These are phyloP conservation scores for Coemansia sp. DNA, from an alignment of 192 early-diverging fungal genomes.

Conservation along the genomic window DNA sequence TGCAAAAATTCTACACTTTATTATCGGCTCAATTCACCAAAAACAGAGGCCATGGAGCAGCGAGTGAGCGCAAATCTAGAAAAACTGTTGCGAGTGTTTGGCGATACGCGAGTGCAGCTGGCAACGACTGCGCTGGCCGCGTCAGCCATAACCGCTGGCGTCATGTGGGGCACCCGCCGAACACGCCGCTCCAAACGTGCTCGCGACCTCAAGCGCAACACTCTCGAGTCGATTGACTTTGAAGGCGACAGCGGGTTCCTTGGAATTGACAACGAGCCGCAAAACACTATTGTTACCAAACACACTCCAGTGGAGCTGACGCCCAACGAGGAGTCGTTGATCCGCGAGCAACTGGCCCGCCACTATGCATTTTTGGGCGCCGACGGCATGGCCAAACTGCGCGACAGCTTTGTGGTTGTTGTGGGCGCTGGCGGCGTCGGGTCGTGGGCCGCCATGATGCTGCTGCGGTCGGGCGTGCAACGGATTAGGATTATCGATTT, in stretches of 20 bases:
- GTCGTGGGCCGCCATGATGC: slow-evolving; percentile 85
- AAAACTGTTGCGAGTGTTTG: slow-evolving; percentile 26
- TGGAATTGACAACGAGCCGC: background rate
- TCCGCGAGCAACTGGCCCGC: slow-evolving; percentile 79
- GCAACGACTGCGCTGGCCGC: slow-evolving; percentile 60
- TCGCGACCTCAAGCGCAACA: slow-evolving; percentile 58
- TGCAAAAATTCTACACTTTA: slow-evolving; percentile 3
- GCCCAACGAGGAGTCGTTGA: slow-evolving; percentile 62
- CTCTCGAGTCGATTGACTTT: slow-evolving; percentile 31
- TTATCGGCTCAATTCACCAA: background rate
- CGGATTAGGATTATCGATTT: slow-evolving; percentile 91
- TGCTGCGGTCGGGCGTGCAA: slow-evolving; percentile 83
- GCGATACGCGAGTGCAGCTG: slow-evolving; percentile 45
- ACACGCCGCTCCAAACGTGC: slow-evolving; percentile 50
- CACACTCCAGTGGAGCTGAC: slow-evolving; percentile 38
- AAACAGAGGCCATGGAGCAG: background rate
- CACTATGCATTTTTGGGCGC: slow-evolving; percentile 89
- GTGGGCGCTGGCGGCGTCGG: slow-evolving; percentile 97
- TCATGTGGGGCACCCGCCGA: slow-evolving; percentile 57
- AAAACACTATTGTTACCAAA: slow-evolving; percentile 27
- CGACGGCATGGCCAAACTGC: slow-evolving; percentile 68
- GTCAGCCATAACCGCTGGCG: slow-evolving; percentile 60
- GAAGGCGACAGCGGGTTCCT: slow-evolving; percentile 8
- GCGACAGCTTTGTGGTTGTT: slow-evolving; percentile 84
- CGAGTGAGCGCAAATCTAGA: slow-evolving; percentile 13